Base-by-base conservation (phyloP, 345 rosid genomes). In the Viola odorata region DNA sequence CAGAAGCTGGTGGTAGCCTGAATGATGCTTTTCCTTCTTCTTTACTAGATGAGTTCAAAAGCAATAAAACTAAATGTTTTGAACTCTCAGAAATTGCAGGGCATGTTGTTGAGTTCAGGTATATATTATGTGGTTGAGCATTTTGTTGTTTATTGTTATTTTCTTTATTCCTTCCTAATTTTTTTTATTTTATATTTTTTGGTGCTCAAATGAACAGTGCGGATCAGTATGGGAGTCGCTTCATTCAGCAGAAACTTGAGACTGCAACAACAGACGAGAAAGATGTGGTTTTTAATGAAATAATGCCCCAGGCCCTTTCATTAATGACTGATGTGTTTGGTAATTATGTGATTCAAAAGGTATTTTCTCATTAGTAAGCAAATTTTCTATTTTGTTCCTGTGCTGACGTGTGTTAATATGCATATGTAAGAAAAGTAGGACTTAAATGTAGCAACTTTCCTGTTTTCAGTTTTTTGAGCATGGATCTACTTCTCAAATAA, bases 321-420 rank as follows among this genome's bases (percentile, higher is more conserved):
- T 73, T 91, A 58, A 91, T 91, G 96, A 91, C 96, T 45, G 98
- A 91, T 58, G 98, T 91, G 45, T 91, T 91, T 68, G 98, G 98
- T 51, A 91, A 91, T 63, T 91, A 91, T 76, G 98, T 91, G 64
- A 78, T 91, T 75, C 98, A 91, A 58, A 91, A 91, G 96, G 98
- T 91, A 80, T 37, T 41, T 62, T 23, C 32, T 23, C 32, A 23
- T 23, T 23, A 23, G 32, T 23, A 23, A 23, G 32, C 32, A 23
- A 23, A 23, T 23, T 23, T 23, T 23, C 32, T 23, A 23, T 23
- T 23, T 23, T 23, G 32, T 23, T 23, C 32, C 32, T 23, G 32
- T 23, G 32, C 32, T 23, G 32, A 23, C 32, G 32, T 23, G 32
- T 23, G 32, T 23, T 23, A 23, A 0, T 23, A 23, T 23, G 2